Conservation (phyloP, 2,329 filamentous ascomycete genomes). For the Paecilomyces variotii region DNA sequence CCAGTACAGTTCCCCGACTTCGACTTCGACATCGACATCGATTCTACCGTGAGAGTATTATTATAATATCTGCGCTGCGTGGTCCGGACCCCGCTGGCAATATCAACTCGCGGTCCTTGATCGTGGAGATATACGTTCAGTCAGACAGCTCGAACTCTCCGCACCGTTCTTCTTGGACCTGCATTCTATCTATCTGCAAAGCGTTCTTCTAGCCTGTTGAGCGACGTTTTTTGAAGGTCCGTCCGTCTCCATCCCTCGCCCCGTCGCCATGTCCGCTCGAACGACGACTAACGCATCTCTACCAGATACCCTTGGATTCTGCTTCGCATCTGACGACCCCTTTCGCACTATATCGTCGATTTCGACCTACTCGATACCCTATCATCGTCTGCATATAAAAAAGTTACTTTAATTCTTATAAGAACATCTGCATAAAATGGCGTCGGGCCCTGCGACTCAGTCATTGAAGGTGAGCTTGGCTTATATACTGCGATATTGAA, state of each 20-base stretch:
- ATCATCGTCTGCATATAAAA: neutral
- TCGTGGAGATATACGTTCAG: neutral
- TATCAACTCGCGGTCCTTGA: neutral
- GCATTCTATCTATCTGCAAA: neutral
- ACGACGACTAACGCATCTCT: neutral
- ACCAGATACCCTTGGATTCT: neutral
- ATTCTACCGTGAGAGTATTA: neutral
- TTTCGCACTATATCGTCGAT: conserved; percentile 6
- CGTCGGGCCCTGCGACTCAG: conserved; percentile 78
- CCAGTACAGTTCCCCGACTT: neutral
- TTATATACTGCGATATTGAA: conserved; percentile 6
- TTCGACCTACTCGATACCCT: conserved; percentile 10
- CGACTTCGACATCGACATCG: neutral
- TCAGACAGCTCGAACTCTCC: neutral
- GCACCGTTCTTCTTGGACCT: neutral
- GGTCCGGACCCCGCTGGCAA: neutral
- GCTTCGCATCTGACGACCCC: conserved; percentile 3
- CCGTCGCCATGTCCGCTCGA: neutral
- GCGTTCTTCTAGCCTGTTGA: neutral
- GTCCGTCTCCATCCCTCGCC: neutral
- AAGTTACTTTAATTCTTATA: neutral
- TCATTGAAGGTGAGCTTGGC: conserved; percentile 67
- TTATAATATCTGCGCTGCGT: neutral
- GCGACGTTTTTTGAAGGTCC: neutral
- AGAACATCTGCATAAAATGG: conserved; percentile 41